These are phyloP conservation scores for Suillus lakei DNA, from an alignment of 768 basidiomycete genomes.

Conservation along the genomic window DNA sequence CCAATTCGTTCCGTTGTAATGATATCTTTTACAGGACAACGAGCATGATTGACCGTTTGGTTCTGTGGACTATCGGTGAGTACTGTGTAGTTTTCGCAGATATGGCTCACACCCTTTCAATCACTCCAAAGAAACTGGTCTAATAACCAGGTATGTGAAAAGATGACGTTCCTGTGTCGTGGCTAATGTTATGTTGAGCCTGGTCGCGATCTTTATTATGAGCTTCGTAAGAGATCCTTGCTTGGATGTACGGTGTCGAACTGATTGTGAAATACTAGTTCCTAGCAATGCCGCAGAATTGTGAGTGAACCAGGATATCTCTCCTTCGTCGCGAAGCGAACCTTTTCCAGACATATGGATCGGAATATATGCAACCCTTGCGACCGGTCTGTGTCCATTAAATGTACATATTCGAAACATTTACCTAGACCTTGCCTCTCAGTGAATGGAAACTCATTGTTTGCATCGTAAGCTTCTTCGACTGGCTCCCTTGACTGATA, in stretches of 20 bases:
- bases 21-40: conserved; percentile 6
- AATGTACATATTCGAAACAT: not conserved
- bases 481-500: too few relatives aligned
- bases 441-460: conserved; percentile 4
- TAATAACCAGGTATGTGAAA: conserved; percentile 1
- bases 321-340: not conserved
- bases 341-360: conserved; percentile 5
- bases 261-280: conserved; percentile 1
- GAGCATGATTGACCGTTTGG: not conserved
- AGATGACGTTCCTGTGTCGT: not conserved
- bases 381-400: not conserved
- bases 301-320: not conserved
- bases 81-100: not conserved
- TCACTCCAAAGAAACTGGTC: conserved; percentile 4
- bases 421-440: not conserved
- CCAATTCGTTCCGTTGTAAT: not conserved
- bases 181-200: not conserved
- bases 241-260: not conserved
- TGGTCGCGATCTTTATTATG: not conserved
- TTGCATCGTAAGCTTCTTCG: not conserved
- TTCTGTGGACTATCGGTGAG: conserved; percentile 10
- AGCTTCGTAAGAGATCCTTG: conserved; percentile 2
- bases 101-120: not conserved
- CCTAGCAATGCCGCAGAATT: conserved; percentile 6
- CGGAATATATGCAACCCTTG: not conserved